phyloP scores from a whole-genome alignment of 1,284 basidiomycete species.

The Thecaphora thlaspeos region DNA sequence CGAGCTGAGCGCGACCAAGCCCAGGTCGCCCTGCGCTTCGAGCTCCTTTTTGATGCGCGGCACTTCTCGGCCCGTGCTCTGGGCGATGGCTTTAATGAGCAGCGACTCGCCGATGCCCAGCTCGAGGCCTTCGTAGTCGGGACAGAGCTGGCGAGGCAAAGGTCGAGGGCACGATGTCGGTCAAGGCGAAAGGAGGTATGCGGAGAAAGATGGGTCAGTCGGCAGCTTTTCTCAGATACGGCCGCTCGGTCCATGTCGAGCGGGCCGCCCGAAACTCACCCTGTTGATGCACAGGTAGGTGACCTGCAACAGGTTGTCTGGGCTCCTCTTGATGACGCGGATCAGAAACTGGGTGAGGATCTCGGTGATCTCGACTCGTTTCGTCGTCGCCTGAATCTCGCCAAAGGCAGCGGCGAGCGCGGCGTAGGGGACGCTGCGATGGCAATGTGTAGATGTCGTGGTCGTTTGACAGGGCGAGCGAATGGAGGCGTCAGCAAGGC shows the following conservation, averaged over 20 bases:
- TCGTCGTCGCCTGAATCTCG: slow-evolving; percentile 90
- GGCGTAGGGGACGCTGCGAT: slow-evolving; percentile 74
- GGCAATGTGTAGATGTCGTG: no score
- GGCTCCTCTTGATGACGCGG: slow-evolving; percentile 81
- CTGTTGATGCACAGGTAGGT: slow-evolving; percentile 97
- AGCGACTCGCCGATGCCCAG: slow-evolving; percentile 94
- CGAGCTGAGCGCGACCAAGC: slow-evolving; percentile 89
- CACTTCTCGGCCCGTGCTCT: slow-evolving; percentile 84
- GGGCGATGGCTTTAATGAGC: slow-evolving; percentile 90
- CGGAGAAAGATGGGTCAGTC: no score
- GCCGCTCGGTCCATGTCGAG: background rate
- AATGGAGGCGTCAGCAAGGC: no score
- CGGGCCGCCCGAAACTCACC: slow-evolving; percentile 61
- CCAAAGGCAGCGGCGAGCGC: slow-evolving; percentile 85
- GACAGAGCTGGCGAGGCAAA: slow-evolving; percentile 79
- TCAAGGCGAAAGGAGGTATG: no score
- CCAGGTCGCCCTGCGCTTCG: slow-evolving; percentile 90
- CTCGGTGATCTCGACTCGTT: slow-evolving; percentile 88
- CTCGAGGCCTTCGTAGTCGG: slow-evolving; percentile 93
- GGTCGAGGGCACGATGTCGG: no score
- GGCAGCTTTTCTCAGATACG: no score
- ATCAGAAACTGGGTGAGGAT: slow-evolving; percentile 83
- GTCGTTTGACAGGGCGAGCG: no score
- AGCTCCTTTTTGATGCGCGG: slow-evolving; percentile 85
- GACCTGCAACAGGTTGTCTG: slow-evolving; percentile 73